Conservation (phyloP, 306 rosid genomes). For the Cercis canadensis region DNA sequence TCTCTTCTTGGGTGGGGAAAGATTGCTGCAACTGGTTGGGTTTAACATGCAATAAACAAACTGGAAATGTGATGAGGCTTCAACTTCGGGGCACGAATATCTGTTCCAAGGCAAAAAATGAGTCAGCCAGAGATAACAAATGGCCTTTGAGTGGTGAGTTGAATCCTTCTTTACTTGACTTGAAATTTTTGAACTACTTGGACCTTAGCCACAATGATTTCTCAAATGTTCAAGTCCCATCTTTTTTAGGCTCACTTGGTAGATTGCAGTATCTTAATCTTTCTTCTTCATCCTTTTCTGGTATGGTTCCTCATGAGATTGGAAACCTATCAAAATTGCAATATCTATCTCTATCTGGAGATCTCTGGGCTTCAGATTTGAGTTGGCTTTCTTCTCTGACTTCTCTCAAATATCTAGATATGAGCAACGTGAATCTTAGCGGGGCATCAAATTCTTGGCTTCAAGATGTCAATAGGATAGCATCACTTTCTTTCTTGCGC, state of each 20-base stretch:
- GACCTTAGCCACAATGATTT: slow-evolving; percentile 30
- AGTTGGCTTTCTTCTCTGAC: slow-evolving; percentile 33
- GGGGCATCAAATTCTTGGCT: slow-evolving; percentile 28
- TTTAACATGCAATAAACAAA: slow-evolving; percentile 16
- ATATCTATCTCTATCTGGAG: not conserved
- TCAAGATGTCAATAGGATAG: not conserved
- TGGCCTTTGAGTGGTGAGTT: slow-evolving; percentile 26
- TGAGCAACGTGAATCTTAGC: slow-evolving; percentile 6
- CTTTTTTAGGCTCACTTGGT: slow-evolving; percentile 13
- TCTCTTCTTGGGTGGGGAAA: slow-evolving; percentile 41
- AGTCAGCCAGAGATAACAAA: no score
- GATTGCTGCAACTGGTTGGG: slow-evolving; percentile 41
- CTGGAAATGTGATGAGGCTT: slow-evolving; percentile 27
- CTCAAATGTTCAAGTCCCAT: not conserved
- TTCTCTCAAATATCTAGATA: slow-evolving; percentile 35
- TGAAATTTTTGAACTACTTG: slow-evolving; percentile 27
- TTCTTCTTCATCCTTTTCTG: not conserved
- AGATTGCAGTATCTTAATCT: slow-evolving; percentile 36
- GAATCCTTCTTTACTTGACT: slow-evolving; percentile 24
- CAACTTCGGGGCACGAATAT: not conserved
- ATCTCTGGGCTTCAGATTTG: slow-evolving; percentile 4
- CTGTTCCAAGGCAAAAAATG: no score
- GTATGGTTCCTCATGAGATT: slow-evolving; percentile 22
- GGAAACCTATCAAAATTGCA: slow-evolving; percentile 29
- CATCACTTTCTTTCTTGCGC: not conserved